These are phyloP conservation scores for Schwanniomyces vanrijiae DNA, from an alignment of 805 yeast species.

Conservation along the genomic window DNA sequence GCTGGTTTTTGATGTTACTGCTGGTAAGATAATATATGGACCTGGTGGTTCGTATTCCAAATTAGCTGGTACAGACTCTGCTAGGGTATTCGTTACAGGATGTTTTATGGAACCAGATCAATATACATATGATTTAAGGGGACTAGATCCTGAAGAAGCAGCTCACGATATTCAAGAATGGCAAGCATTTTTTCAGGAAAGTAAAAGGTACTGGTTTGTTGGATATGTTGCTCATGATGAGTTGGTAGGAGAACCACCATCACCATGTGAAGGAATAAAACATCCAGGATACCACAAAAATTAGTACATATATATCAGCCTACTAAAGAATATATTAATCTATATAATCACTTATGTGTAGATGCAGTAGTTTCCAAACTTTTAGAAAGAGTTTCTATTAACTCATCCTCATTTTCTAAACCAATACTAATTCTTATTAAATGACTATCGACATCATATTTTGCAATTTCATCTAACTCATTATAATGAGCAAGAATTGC, in stretches of 20 bases:
- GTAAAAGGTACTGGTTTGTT: conserved; percentile 58
- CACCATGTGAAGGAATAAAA: conserved; percentile 40
- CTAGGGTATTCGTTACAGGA: conserved; percentile 71
- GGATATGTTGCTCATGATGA: conserved; percentile 53
- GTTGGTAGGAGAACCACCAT: conserved; percentile 50
- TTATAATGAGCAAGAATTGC: conserved; percentile 81
- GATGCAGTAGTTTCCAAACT: conserved; percentile 48
- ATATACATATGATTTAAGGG: conserved; percentile 66
- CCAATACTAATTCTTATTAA: conserved; percentile 84
- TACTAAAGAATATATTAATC: background rate
- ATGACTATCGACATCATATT: conserved; percentile 80
- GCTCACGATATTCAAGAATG: conserved; percentile 45
- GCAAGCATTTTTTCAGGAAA: conserved; percentile 49
- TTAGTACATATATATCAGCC: background rate
- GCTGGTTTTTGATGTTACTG: conserved; percentile 62
- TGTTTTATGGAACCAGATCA: conserved; percentile 57
- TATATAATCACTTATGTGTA: conserved; percentile 1
- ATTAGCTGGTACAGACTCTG: conserved; percentile 66
- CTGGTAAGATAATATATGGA: conserved; percentile 52
- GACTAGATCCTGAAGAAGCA: conserved; percentile 46
- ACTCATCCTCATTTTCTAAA: conserved; percentile 65
- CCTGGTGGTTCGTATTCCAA: conserved; percentile 55
- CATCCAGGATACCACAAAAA: conserved; percentile 15
- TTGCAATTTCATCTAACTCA: conserved; percentile 75
- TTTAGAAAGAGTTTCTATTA: conserved; percentile 47